Evolutionary conservation across 2,329 filamentous ascomycete genomes (phyloP), one percentile per base, ranked within the genome.

Genomic region (Clonostachys rosea): DNA sequence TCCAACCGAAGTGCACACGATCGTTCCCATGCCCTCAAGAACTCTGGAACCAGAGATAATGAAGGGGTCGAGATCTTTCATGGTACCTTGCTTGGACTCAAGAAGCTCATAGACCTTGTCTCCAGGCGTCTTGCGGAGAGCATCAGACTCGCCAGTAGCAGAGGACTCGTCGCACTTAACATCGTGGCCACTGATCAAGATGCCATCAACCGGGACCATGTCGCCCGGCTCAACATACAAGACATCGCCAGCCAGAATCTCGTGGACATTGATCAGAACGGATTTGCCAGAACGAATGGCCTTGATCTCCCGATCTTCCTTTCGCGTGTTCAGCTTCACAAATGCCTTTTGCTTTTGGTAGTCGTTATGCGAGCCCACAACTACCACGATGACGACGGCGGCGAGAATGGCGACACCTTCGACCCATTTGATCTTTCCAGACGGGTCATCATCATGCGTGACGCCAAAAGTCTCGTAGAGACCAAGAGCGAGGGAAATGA

Each of bases 61-160:
- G 59, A 88, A 88, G 0, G 84, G 83, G 46, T 87, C 84, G 4
- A 84, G 66, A 43, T 81, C 77, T 46, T 63, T 59, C 6, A 55
- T 52, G 11, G 56, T 70, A 12, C n/a, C 14, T 17, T 73, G 69
- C 34, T 67, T 70, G 20, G 72, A 68, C 41, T 75, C 67, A 14
- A 85, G 71, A 9, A 70, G 71, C 40, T 74, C 65, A 65, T 76
- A 80, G 42, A 83, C 82, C 43, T 80, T 74, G 10, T 80, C 71
- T 11, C 76, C 83, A 5, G 70, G 61, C 1, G 75, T 80, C 67
- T 89, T 89, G 63, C 81, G 83, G 61, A 88, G 77, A 45, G 84
- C 75, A 56, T 89, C 84, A 1, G 84, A 88, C 64, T 89, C 86
- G 54, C 86, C 86, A 20, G 86, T 89, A 2, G 83, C 83, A 11